Base-by-base conservation (phyloP, 73 alveolate species). In the Stentor roeselii region DNA sequence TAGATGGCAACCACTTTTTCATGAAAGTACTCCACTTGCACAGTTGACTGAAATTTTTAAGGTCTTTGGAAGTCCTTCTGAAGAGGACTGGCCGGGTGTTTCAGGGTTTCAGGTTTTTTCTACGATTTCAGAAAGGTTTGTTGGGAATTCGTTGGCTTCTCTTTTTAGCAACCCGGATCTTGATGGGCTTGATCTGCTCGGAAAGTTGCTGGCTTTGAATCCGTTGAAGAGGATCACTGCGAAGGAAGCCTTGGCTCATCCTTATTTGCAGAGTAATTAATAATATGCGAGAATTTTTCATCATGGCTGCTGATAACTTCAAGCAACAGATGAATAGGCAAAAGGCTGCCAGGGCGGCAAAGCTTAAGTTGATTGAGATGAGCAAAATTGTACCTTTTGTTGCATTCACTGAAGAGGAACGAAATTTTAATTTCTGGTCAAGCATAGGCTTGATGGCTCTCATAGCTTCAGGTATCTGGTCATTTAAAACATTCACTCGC, bases 11-110 rank as follows among this genome's bases (percentile, higher is more conserved):
- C 95, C 95, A 3, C 59, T 94, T 3, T 94, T 94, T 88, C 94
- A 93, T 42, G 98, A 96, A 40, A 93, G 86, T 39, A 42, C 93
- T 31, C 90, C 93, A 11, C 89, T 90, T 3, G 96, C 90, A 77
- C 92, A 94, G 89, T 78, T 94, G 35, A 92, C 85, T 31, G 97
- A 94, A 82, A 92, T 94, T 4, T 92, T 94, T 40, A 92, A 92
- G 82, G 95, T 94, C 36, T 67, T 94, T 35, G 98, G 98, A 34
- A 94, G 97, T 1, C 98, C 98, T 2, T 87, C 91, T 27, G 89
- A 86, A 82, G 92, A 84, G 3, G 85, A 80, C 74, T 93, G 97
- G 98, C 93, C 90, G 27, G 84, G 84, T 27, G 84, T 76, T 50
- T 11, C 67, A 21, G 67, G 67, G 67, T 50, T 50, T 6, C 6